Percentiles rank a stretch among this genome's conserved stretches.
Conservation (phyloP, 78 protist genomes). For the Dictyostelium intermedium region DNA sequence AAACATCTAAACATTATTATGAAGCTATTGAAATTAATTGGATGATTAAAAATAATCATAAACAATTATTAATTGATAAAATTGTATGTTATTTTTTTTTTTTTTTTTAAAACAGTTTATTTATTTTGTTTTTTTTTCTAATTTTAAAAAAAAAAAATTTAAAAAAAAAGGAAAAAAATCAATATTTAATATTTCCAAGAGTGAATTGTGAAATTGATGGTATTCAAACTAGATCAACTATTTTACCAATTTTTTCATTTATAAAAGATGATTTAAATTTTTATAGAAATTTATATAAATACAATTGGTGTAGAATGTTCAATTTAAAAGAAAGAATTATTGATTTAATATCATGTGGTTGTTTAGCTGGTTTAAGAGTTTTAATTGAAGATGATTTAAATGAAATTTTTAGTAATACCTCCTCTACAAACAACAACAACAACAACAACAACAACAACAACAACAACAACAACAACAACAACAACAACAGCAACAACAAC, state of each 20-base stretch:
- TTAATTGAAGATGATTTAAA: not conserved
- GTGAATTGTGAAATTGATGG: not conserved
- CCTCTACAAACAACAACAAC: too few relatives aligned
- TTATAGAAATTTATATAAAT: not conserved
- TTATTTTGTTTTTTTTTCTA: too few relatives aligned
- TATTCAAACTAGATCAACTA: not conserved
- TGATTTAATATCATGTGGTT: not conserved
- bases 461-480: too few relatives aligned
- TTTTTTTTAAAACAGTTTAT: too few relatives aligned
- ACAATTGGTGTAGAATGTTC: not conserved
- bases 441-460: too few relatives aligned
- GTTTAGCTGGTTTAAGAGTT: not conserved
- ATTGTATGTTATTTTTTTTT: not conserved
- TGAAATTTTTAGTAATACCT: too few relatives aligned
- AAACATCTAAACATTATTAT: not conserved
- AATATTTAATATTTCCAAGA: not conserved
- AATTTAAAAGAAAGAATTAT: not conserved
- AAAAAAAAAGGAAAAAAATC: not conserved
- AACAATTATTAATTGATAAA: not conserved
- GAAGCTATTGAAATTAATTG: not conserved
- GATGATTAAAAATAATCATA: slow-evolving; percentile 1
- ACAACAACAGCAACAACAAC: too few relatives aligned
- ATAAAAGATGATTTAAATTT: not conserved
- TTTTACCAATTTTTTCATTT: not conserved
- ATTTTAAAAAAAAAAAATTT: not conserved